phyloP scores from a whole-genome alignment of 2,329 filamentous ascomycete genomes.

The Microcyclosporella mali region DNA sequence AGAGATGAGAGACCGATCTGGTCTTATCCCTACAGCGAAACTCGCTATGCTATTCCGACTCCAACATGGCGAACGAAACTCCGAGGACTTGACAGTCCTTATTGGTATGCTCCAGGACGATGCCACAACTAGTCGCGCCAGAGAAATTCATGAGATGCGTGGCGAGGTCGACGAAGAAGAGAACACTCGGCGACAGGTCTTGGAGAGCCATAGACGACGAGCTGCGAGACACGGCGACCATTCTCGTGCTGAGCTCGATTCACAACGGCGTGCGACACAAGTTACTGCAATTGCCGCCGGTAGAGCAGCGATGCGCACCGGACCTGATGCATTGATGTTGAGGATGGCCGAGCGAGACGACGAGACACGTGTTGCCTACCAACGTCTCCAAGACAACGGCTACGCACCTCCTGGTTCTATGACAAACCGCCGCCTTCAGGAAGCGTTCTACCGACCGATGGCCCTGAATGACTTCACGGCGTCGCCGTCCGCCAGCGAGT shows the following conservation, averaged over 20 bases:
- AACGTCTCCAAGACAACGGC: constrained; percentile 19
- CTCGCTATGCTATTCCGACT: constrained; percentile 26
- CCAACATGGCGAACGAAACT: constrained; percentile 21
- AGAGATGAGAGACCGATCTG: constrained; percentile 18
- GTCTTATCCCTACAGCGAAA: constrained; percentile 19
- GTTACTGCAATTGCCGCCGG: constrained; percentile 25
- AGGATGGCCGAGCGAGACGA: constrained; percentile 23
- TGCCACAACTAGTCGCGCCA: constrained; percentile 14
- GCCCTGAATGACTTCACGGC: constrained; percentile 8
- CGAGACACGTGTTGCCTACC: constrained; percentile 24
- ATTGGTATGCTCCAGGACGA: constrained; percentile 20
- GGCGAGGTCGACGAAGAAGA: background rate
- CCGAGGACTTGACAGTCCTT: constrained; percentile 19
- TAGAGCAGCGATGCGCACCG: constrained; percentile 23
- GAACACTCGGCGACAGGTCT: background rate
- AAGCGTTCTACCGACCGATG: constrained; percentile 6
- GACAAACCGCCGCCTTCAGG: constrained; percentile 6
- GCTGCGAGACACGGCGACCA: constrained; percentile 26
- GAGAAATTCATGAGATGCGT: constrained; percentile 12
- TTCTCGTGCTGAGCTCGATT: constrained; percentile 25
- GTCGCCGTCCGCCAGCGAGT: constrained; percentile 13
- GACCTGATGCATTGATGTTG: constrained; percentile 19
- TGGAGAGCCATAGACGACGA: constrained; percentile 12
- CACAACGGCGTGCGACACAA: constrained; percentile 22
- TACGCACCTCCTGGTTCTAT: constrained; percentile 7